Base-by-base conservation (phyloP, 768 basidiomycete genomes). In the Porphyrellus cyaneotinctus region DNA sequence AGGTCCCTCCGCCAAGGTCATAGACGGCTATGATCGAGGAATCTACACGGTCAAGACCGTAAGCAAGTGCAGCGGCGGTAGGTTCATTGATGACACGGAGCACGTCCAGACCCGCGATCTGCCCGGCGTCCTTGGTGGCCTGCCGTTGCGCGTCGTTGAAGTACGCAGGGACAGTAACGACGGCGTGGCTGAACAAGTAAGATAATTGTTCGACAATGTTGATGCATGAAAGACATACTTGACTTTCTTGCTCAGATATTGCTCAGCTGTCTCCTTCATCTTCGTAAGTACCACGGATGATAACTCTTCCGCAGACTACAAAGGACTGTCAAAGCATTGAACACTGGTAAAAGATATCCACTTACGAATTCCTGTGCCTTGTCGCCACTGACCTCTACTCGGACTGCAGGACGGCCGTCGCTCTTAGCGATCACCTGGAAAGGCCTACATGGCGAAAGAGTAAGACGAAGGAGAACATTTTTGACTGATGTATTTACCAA, bases 71-170 rank as follows among this genome's bases (percentile, higher is more conserved):
- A 45, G 95, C 97, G 41, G 97, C 97, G 20, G 97, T 99, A 24
- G 97, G 95, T 72, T 98, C 97, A 70, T 98, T 97, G 75, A 99
- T 97, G 54, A 98, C 95, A 63, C 95, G 93, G 43, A 97, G 86
- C 41, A 98, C 97, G 18, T 98, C 92, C 17, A 98, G 83, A 66
- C 97, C 97, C 18, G 97, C 95, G 61, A 98, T 97, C 69, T 92
- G 87, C 66, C 97, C 97, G 48, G 97, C 94, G 56, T 97, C 87
- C 75, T 97, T 97, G 38, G 97, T 99, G 5, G 97, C 97, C 77
- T 98, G 95, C 54, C 97, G 87, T 72, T 99, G 97, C 18, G 97
- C 95, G 68, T 99, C 97, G 70, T 99, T 99, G 83, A 98, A 99
- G 76, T 97, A 97, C 0, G 95, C 95, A 1, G 95, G 97, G 28